Evolutionary conservation across 2,329 filamentous ascomycete genomes (phyloP).

Genomic region (Hypoxylon sp.): DNA sequence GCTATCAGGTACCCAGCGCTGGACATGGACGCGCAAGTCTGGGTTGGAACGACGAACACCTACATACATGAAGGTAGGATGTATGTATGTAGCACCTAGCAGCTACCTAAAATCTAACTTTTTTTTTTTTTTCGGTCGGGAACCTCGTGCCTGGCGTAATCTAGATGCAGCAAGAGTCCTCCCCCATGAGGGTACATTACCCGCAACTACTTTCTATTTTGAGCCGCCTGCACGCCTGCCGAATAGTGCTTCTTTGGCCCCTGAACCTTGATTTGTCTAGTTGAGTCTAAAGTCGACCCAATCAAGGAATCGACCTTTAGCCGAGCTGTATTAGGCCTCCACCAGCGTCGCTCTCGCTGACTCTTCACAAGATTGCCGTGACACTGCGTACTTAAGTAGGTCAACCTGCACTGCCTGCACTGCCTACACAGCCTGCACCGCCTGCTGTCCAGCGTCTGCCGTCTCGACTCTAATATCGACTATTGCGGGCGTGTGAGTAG

Average conservation of each 20-base stretch:
- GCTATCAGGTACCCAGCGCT: constrained; percentile 32
- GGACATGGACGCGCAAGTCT: constrained; percentile 25
- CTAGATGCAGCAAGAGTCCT: constrained; percentile 36
- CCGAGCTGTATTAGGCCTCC: constrained; percentile 36
- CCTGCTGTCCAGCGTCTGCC: constrained; percentile 17
- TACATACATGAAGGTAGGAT: too few species aligned
- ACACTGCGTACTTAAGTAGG: constrained; percentile 28
- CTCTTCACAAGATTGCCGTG: constrained; percentile 15
- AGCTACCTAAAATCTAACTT: constrained; percentile 19
- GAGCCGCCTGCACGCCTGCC: constrained; percentile 39
- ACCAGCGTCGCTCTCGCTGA: constrained; percentile 16
- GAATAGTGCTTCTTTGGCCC: constrained; percentile 5
- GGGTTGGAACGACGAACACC: constrained; percentile 11
- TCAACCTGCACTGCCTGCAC: constrained; percentile 32
- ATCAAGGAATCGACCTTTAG: constrained; percentile 40
- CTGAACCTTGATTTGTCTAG: constrained; percentile 33
- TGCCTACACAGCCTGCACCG: constrained; percentile 23
- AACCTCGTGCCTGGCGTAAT: constrained; percentile 35
- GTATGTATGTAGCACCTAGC: not conserved
- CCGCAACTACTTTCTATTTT: constrained; percentile 45
- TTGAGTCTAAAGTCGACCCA: constrained; percentile 31
- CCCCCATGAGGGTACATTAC: constrained; percentile 34
- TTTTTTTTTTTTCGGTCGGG: constrained; percentile 4
- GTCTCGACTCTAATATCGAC: constrained; percentile 4
- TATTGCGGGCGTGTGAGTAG: constrained; percentile 29